Conservation (phyloP, 495 filamentous ascomycete species). For the Hypoxylon fragiforme region DNA sequence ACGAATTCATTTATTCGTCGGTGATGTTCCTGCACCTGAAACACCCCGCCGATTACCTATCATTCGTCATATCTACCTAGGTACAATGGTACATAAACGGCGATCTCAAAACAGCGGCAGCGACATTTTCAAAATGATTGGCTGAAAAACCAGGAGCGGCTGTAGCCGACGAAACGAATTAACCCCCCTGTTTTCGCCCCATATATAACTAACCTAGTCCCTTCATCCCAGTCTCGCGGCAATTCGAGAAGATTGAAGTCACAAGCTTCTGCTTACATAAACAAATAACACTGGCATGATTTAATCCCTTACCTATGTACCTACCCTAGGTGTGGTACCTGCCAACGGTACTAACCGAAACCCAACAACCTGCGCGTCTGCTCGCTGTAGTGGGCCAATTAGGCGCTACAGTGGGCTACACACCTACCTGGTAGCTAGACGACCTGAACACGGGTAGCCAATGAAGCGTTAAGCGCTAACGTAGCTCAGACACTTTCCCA, state of each 20-base stretch:
- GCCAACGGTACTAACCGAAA: too few species aligned
- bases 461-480: constrained; percentile 21
- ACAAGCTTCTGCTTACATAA: too few species aligned
- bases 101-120: constrained; percentile 17
- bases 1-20: too few species aligned
- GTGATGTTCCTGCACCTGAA: too few species aligned
- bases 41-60: too few species aligned
- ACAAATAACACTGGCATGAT: too few species aligned
- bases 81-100: constrained; percentile 3
- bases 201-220: not conserved
- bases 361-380: too few species aligned
- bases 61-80: too few species aligned
- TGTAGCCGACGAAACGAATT: constrained; percentile 1
- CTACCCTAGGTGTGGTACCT: too few species aligned
- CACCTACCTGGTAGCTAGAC: too few species aligned
- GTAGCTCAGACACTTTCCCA: constrained; percentile 13
- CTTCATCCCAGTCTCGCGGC: not conserved
- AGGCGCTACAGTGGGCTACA: too few species aligned
- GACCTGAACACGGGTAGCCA: constrained; percentile 18
- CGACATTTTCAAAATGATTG: constrained; percentile 27
- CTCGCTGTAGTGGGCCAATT: not conserved
- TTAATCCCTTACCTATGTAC: not conserved
- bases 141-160: constrained; percentile 19
- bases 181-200: not conserved
- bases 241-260: not conserved